phyloP scores from a whole-genome alignment of 2,329 filamentous ascomycete species.

The Beauveria medogensis region DNA sequence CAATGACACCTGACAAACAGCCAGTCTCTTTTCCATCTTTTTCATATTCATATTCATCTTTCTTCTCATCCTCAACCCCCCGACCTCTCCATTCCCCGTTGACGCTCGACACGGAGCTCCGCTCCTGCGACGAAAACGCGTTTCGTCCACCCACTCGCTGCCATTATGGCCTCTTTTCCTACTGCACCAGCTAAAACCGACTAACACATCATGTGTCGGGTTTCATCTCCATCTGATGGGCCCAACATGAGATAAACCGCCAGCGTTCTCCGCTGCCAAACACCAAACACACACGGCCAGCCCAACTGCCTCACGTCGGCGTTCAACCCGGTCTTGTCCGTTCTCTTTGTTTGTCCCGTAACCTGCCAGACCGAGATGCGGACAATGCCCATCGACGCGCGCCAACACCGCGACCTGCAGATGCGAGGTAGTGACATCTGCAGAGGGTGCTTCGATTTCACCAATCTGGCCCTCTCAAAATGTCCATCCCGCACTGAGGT shows the following conservation, averaged over 20 bases:
- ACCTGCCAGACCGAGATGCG: not conserved
- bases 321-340: not conserved
- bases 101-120: not conserved
- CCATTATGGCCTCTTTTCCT: not conserved
- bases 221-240: slow-evolving; percentile 5
- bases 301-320: not conserved
- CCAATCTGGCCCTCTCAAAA: not conserved
- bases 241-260: not conserved
- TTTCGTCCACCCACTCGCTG: slow-evolving; percentile 1
- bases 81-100: not conserved
- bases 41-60: not conserved
- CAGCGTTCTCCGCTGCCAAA: not conserved
- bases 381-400: not conserved
- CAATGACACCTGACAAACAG: not conserved
- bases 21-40: not conserved
- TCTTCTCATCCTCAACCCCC: not conserved
- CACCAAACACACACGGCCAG: not conserved
- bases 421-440: not conserved
- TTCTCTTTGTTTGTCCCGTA: not conserved
- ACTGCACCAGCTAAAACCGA: not conserved
- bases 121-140: slow-evolving; percentile 7
- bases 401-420: not conserved
- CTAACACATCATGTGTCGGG: not conserved
- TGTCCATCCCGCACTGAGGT: not conserved
- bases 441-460: not conserved